Base-by-base conservation (phyloP, 2,329 filamentous ascomycete genomes). In the Colletotrichum liriopes region DNA sequence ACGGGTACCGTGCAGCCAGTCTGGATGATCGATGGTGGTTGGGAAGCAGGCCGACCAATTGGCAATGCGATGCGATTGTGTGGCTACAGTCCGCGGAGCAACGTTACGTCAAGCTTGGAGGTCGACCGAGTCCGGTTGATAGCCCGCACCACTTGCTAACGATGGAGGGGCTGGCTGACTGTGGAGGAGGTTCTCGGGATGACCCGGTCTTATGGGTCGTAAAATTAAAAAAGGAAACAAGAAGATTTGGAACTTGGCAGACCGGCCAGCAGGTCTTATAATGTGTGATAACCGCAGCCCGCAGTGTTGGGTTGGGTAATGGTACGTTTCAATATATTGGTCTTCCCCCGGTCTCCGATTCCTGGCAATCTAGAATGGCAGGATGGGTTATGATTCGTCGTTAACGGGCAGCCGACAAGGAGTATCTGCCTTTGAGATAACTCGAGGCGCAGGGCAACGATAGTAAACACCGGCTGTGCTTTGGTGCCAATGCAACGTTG, bases 41-140 rank as follows among this genome's bases (percentile, higher is more conserved):
- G 70, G 60, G 65, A 43, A 37, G n/a, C 49, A 64, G 55, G 45
- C 45, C 54, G 45, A 43, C 35, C 43, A 56, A 69, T 51, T 47
- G 59, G 45, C 56, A 60, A 65, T 41, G 32, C 45, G 51, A 51
- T 68, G 59, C 32, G 49, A 55, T 41, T 54, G 47, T 56, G 47
- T 55, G 63, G 26, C 43, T 51, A 47, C 54, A 41, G 49, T 56
- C 37, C 45, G 47, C 32, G 35, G 59, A 60, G 70, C 65, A 72
- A 72, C 70, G 70, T 72, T 72, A 72, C 70, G 65, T 72, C 70
- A 65, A 72, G 45, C 49, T 55, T 68, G 32, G 39, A 64, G 58
- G 39, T 47, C 41, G 59, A 49, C 45, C 5, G 37, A 55, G 59
- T 41, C 54, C 43, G 47, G 39, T 72, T 23, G 32, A 65, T 45